These are phyloP conservation scores for Chaetomium sp. DNA, from an alignment of 2,329 filamentous ascomycete species.

Conservation along the genomic window DNA sequence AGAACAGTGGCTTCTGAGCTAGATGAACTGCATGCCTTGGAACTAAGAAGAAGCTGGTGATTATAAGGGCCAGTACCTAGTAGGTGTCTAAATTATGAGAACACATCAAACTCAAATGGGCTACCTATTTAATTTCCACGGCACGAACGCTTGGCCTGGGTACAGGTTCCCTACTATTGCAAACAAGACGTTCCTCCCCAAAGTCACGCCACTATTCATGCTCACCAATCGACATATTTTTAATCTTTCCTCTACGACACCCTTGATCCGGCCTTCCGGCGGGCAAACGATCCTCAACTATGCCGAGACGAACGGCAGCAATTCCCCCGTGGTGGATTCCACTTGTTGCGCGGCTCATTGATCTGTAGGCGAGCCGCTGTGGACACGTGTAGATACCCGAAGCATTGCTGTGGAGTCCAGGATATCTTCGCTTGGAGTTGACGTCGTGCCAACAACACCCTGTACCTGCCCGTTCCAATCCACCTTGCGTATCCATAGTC, in stretches of 20 bases:
- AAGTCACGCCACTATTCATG: background rate
- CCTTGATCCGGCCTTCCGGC: background rate
- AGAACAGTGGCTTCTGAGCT: too few relatives aligned
- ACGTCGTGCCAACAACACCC: background rate
- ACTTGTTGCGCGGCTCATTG: background rate
- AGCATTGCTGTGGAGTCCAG: background rate
- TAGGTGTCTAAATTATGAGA: background rate
- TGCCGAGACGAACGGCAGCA: background rate
- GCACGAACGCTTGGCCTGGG: background rate
- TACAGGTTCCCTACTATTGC: background rate
- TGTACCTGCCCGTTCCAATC: background rate
- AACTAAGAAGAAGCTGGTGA: background rate
- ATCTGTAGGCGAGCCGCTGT: background rate
- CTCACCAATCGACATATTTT: background rate
- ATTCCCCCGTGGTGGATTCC: background rate
- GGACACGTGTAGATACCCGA: background rate
- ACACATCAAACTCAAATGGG: background rate
- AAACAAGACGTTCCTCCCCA: background rate
- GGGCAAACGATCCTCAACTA: background rate
- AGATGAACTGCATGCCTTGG: background rate
- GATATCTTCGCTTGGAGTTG: background rate
- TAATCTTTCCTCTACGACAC: too few relatives aligned
- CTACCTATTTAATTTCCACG: too few relatives aligned
- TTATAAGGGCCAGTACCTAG: background rate
- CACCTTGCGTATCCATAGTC: background rate